Evolutionary conservation across 768 basidiomycete species (phyloP).

Genomic region (Austroboletus festivus): DNA sequence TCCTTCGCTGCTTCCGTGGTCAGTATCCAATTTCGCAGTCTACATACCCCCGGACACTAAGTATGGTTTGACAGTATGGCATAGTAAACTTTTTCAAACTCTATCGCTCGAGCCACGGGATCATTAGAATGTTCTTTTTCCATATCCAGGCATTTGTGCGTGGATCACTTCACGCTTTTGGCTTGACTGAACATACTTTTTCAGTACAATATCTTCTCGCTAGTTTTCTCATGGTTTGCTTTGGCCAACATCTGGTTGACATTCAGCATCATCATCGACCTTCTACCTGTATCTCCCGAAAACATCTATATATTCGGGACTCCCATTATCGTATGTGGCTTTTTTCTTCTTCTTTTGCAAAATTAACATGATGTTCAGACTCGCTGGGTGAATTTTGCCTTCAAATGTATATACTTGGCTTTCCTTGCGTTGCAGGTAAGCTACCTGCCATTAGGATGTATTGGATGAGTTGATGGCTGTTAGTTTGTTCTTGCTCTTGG

Average conservation of each 20-base stretch:
- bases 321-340: slow-evolving; percentile 51
- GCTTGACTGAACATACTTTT: slow-evolving; percentile 1
- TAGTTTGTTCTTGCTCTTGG: slow-evolving; percentile 74
- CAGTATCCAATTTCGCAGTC: slow-evolving; percentile 30
- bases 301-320: slow-evolving; percentile 69
- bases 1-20: slow-evolving; percentile 92
- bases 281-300: slow-evolving; percentile 51
- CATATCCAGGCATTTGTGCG: slow-evolving; percentile 87
- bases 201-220: slow-evolving; percentile 80
- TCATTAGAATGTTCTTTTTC: slow-evolving; percentile 94
- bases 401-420: slow-evolving; percentile 85
- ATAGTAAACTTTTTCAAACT: slow-evolving; percentile 91
- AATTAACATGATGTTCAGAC: slow-evolving; percentile 42
- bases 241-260: slow-evolving; percentile 91
- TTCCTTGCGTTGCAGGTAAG: slow-evolving; percentile 76
- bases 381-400: slow-evolving; percentile 78
- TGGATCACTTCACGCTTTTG: slow-evolving; percentile 11
- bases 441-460: neutral
- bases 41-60: neutral
- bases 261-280: slow-evolving; percentile 91
- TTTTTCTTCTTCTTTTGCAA: neutral
- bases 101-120: slow-evolving; percentile 82
- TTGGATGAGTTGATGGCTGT: neutral
- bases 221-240: slow-evolving; percentile 92
- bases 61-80: slow-evolving; percentile 58